Percentiles rank a stretch among this genome's conserved stretches.
Conservation (phyloP, 192 early-diverging fungal genomes). For the Backusella tarrabulga region DNA sequence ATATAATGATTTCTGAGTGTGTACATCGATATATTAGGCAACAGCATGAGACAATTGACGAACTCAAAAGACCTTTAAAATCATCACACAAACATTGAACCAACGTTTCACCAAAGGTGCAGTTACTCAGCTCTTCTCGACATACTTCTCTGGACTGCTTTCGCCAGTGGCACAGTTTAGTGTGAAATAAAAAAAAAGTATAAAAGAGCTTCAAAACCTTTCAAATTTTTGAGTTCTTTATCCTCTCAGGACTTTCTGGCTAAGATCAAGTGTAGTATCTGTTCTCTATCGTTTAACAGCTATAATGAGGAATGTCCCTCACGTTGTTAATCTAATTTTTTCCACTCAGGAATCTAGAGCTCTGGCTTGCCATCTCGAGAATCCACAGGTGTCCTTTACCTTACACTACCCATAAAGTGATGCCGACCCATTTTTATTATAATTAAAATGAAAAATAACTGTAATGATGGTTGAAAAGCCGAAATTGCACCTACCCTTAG, state of each 20-base stretch:
- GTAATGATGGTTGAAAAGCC: neutral
- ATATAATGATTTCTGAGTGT: too few species aligned
- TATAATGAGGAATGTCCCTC: constrained; percentile 43
- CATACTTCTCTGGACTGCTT: neutral
- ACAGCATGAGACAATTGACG: too few species aligned
- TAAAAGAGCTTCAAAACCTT: constrained; percentile 16
- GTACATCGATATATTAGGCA: too few species aligned
- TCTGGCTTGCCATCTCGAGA: constrained; percentile 44
- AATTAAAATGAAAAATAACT: constrained; percentile 11
- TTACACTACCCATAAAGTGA: constrained; percentile 62
- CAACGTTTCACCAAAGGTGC: neutral
- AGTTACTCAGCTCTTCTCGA: neutral
- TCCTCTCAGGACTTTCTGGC: constrained; percentile 79
- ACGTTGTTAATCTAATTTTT: constrained; percentile 62
- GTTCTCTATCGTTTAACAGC: constrained; percentile 73
- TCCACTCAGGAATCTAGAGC: constrained; percentile 30
- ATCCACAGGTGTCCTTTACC: constrained; percentile 58
- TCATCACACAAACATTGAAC: neutral
- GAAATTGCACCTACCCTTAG: neutral
- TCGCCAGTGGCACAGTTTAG: neutral
- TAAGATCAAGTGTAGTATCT: constrained; percentile 92
- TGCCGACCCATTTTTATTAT: constrained; percentile 29
- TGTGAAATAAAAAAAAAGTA: constrained; percentile 16
- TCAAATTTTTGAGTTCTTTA: constrained; percentile 12
- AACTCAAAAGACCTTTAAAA: neutral